Base-by-base conservation (phyloP, 331 rosid species). In the Spiraea crenata region DNA sequence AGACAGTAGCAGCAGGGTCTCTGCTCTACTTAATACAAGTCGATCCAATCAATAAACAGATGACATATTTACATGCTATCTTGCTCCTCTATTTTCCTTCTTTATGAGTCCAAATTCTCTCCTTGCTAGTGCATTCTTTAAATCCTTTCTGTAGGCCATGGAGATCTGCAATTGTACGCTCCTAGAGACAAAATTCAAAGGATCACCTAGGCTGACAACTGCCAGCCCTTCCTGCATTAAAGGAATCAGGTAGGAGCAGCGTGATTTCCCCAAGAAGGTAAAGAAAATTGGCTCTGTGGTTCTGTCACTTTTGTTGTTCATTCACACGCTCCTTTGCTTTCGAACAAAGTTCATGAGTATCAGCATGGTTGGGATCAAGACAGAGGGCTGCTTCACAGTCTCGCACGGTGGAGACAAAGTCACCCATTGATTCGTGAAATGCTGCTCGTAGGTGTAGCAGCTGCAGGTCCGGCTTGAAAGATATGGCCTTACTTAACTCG, bases 341-440 rank as follows among this genome's bases (percentile, higher is more conserved):
- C 17, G 69, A 75, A 67, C 81, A 86, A 80, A 89, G 90, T 63
- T 84, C 92, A 2, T 78, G 78, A 6, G 88, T 89, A 61, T 88
- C 98, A 4, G 71, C 48, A 72, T 89, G 88, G 74, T 35, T 65
- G 57, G 96, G 91, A 75, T 92, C 98, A 47, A 92, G 87, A 76
- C 96, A 87, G n/a, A 92, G 95, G 45, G 96, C 92, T 59, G 96
- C 98, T 83, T 86, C 89, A 63, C 96, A 86, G 81, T 92, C 96
- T 73, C 79, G 85, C 19, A 88, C 56, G 0, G 98, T 77, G 49
- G 91, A 81, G 70, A 63, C 58, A 60, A 63, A 82, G 69, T 89
- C 87, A 38, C 79, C 78, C 79, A 87, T 81, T 51, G 98, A 89
- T 65, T 92, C 96, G 1, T 89, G 75, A 81, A 92, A 92, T 34